phyloP scores from a whole-genome alignment of 2,329 filamentous ascomycete genomes.

The Pezicula carpinea region DNA sequence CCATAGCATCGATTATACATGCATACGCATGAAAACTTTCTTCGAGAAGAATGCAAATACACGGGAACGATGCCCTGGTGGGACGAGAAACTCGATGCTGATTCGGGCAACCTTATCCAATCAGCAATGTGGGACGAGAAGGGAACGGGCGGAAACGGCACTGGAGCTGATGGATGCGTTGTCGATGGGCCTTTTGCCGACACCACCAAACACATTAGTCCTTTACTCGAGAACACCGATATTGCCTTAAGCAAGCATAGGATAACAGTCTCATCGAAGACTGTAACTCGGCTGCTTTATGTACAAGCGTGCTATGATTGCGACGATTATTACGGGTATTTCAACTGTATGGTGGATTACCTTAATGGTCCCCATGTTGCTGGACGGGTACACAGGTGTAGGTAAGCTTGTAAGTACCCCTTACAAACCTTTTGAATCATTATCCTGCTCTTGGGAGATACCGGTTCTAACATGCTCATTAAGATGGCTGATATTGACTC shows the following conservation, averaged over 20 bases:
- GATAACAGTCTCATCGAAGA: background rate
- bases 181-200: background rate
- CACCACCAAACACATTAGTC: background rate
- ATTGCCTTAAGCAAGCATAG: background rate
- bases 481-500: background rate
- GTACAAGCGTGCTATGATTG: background rate
- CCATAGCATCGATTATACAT: constrained; percentile 37
- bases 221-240: background rate
- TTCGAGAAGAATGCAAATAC: constrained; percentile 35
- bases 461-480: background rate
- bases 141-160: background rate
- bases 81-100: background rate
- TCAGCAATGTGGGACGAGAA: background rate
- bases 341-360: background rate
- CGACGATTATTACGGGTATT: background rate
- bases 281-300: background rate
- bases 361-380: background rate
- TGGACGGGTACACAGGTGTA: background rate
- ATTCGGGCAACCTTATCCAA: background rate
- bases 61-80: constrained; percentile 4
- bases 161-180: background rate
- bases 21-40: constrained; percentile 31
- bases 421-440: background rate
- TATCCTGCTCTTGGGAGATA: background rate
- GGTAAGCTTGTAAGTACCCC: background rate